phyloP scores from a whole-genome alignment of 768 basidiomycete species.

The Lactarius hengduanensis region DNA sequence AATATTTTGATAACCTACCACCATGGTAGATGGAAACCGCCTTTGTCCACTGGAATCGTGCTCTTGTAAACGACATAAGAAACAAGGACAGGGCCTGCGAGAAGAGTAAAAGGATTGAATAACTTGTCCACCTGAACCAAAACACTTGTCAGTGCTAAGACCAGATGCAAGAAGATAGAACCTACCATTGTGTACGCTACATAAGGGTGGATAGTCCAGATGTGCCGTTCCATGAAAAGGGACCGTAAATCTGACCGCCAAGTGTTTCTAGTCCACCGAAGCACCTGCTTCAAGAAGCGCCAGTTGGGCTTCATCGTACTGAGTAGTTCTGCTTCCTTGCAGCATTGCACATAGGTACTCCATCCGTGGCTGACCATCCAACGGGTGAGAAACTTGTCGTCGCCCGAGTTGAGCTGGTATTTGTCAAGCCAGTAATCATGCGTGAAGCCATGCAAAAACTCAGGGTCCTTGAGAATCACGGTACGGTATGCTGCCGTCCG shows the following conservation, averaged over 20 bases:
- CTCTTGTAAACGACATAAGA: conserved; percentile 75
- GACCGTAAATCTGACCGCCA: conserved; percentile 89
- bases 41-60: conserved; percentile 60
- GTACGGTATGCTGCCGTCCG: conserved; percentile 93
- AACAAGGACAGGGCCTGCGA: conserved; percentile 81
- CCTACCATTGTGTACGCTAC: conserved; percentile 82
- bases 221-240: conserved; percentile 81
- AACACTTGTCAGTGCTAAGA: conserved; percentile 18
- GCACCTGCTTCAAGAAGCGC: conserved; percentile 91
- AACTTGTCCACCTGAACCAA: conserved; percentile 72
- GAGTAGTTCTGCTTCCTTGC: conserved; percentile 79
- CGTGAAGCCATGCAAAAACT: conserved; percentile 89
- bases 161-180: conserved; percentile 2
- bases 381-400: conserved; percentile 91
- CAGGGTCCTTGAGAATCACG: conserved; percentile 92
- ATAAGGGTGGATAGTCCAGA: conserved; percentile 87
- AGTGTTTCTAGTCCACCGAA: conserved; percentile 92
- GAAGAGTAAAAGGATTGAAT: conserved; percentile 82
- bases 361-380: conserved; percentile 98
- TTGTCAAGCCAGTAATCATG: conserved; percentile 93
- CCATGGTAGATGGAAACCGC: conserved; percentile 80
- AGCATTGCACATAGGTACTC: conserved; percentile 91
- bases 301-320: conserved; percentile 97
- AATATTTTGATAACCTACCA: conserved; percentile 50
- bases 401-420: conserved; percentile 92